Conservation (phyloP, 2,329 filamentous ascomycete genomes). For the Davidsoniella eucalypti region DNA sequence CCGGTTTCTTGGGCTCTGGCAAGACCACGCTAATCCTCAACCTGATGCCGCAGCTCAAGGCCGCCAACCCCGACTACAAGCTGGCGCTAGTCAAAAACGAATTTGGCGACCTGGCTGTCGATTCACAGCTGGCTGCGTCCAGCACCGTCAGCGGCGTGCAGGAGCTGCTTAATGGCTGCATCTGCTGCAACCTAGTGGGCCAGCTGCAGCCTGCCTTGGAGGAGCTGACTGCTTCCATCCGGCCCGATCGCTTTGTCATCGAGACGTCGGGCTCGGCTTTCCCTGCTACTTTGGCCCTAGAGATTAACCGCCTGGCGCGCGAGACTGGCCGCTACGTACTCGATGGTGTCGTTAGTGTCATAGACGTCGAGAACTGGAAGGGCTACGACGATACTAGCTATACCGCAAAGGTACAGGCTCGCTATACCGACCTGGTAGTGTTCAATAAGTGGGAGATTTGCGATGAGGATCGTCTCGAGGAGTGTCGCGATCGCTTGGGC, state of each 20-base stretch:
- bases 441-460: conserved; percentile 85
- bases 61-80: conserved; percentile 57
- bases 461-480: conserved; percentile 57
- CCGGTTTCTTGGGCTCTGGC: conserved; percentile 87
- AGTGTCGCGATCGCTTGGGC: conserved; percentile 61
- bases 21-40: conserved; percentile 95
- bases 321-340: conserved; percentile 55
- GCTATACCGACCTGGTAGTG: conserved; percentile 78
- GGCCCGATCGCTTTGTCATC: conserved; percentile 75
- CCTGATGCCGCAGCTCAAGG: conserved; percentile 73
- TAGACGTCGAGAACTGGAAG: conserved; percentile 90
- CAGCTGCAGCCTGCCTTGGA: conserved; percentile 67
- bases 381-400: conserved; percentile 85
- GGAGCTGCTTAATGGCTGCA: conserved; percentile 91
- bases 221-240: conserved; percentile 41
- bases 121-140: conserved; percentile 75
- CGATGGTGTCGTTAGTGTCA: conserved; percentile 76
- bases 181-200: conserved; percentile 96
- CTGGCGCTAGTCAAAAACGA: conserved; percentile 96
- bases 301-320: conserved; percentile 64
- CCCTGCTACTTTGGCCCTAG: conserved; percentile 77
- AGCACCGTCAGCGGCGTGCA: conserved; percentile 75
- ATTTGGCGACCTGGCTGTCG: conserved; percentile 86
- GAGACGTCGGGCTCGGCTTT: conserved; percentile 84
- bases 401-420: conserved; percentile 74